Percentiles rank a stretch among this genome's conserved stretches.
These are phyloP conservation scores for Cercophora scortea DNA, from an alignment of 495 filamentous ascomycete genomes.

Conservation along the genomic window DNA sequence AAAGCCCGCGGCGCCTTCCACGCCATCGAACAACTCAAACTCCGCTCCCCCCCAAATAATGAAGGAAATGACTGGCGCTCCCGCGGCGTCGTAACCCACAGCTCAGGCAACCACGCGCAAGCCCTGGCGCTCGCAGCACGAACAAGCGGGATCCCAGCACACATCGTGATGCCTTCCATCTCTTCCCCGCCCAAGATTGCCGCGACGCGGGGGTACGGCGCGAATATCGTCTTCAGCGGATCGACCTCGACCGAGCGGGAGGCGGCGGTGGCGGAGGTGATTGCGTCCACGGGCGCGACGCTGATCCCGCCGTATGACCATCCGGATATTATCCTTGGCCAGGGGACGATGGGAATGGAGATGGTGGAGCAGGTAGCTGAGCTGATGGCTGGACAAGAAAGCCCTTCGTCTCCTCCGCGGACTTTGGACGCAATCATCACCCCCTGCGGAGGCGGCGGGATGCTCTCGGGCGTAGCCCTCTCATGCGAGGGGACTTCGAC, in stretches of 20 bases:
- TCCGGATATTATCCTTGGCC: conserved; percentile 81
- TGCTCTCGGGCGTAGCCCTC: conserved; percentile 77
- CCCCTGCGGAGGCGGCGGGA: conserved; percentile 80
- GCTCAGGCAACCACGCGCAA: conserved; percentile 92
- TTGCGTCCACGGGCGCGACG: conserved; percentile 60
- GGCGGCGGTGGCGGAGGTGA: conserved; percentile 59
- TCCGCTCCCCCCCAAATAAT: too few species aligned
- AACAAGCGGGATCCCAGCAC: conserved; percentile 49
- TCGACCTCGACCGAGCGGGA: conserved; percentile 75
- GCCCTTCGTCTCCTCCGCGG: not conserved
- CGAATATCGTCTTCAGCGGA: conserved; percentile 74
- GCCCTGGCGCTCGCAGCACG: conserved; percentile 82
- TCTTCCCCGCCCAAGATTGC: conserved; percentile 79
- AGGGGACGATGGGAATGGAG: conserved; percentile 85
- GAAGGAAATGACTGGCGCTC: too few species aligned
- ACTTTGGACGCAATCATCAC: conserved; percentile 72
- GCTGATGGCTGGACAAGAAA: not conserved
- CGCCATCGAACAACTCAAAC: conserved; percentile 66
- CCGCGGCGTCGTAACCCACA: conserved; percentile 84
- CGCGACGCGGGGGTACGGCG: conserved; percentile 67
- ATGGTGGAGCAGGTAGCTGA: conserved; percentile 60
- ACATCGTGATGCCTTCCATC: conserved; percentile 88
- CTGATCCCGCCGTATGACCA: conserved; percentile 89
- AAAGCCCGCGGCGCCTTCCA: conserved; percentile 90
- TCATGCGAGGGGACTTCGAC: conserved; percentile 60